phyloP scores from a whole-genome alignment of 1,284 basidiomycete genomes.

The Xerocomus amazonicus region DNA sequence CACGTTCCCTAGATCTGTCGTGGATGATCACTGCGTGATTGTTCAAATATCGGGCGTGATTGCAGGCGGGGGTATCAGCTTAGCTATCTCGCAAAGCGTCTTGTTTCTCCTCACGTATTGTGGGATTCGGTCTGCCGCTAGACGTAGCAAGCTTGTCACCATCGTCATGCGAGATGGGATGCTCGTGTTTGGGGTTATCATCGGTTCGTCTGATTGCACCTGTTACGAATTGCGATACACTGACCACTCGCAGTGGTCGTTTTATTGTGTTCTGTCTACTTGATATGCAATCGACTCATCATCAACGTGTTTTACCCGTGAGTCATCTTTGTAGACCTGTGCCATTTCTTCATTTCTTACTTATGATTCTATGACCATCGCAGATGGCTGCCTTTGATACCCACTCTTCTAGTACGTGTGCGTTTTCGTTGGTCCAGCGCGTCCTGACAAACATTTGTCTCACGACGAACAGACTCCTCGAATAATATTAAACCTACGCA shows the following conservation, averaged over 20 bases:
- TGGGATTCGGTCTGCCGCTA: constrained; percentile 14
- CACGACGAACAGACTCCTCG: constrained; percentile 16
- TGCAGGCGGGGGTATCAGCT: constrained; percentile 2
- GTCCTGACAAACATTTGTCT: neutral
- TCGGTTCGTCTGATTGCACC: constrained; percentile 6
- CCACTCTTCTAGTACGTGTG: constrained; percentile 18
- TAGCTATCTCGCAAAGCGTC: constrained; percentile 14
- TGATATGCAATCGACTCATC: constrained; percentile 2
- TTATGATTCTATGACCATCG: neutral
- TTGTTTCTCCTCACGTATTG: constrained; percentile 17
- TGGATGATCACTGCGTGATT: constrained; percentile 15
- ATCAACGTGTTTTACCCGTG: constrained; percentile 22
- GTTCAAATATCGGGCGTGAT: constrained; percentile 1
- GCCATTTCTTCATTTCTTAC: neutral
- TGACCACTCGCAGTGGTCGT: constrained; percentile 4
- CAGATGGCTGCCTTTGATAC: constrained; percentile 16
- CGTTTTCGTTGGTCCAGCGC: too few species aligned
- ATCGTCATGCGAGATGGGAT: constrained; percentile 20
- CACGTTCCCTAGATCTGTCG: neutral
- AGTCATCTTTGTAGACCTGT: neutral
- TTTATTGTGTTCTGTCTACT: constrained; percentile 4
- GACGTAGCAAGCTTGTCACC: constrained; percentile 15
- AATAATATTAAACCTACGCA: constrained; percentile 24
- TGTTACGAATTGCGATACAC: too few species aligned
- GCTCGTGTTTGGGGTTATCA: constrained; percentile 10